Percentiles rank a stretch among this genome's conserved stretches.
These are phyloP conservation scores for Tricholoma hemisulphureum DNA, from an alignment of 768 basidiomycete species.

Conservation along the genomic window DNA sequence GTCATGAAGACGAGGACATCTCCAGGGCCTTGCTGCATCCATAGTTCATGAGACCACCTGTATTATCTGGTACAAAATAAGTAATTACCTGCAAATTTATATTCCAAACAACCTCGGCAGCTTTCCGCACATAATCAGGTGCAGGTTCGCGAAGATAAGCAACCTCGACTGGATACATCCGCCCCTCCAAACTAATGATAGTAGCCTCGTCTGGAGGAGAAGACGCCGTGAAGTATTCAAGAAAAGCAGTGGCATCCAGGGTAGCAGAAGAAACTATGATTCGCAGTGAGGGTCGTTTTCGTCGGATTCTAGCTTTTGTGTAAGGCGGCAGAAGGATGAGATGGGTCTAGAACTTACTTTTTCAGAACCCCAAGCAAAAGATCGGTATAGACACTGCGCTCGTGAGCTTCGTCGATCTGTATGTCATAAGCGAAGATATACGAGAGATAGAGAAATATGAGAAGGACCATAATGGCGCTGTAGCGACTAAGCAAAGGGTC, in stretches of 20 bases:
- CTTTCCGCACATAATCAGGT: constrained; percentile 77
- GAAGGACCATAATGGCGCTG: constrained; percentile 88
- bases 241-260: constrained; percentile 85
- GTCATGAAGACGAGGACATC: constrained; percentile 95
- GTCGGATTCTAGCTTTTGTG: constrained; percentile 64
- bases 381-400: constrained; percentile 94
- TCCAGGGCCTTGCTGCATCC: constrained; percentile 67
- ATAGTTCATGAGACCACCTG: constrained; percentile 8
- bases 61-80: background rate
- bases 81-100: constrained; percentile 69
- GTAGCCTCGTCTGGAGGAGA: constrained; percentile 66
- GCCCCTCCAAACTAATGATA: constrained; percentile 88
- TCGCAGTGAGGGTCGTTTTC: constrained; percentile 85
- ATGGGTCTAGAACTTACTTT: constrained; percentile 54
- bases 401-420: constrained; percentile 97
- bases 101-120: constrained; percentile 82
- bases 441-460: constrained; percentile 1
- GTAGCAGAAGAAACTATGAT: constrained; percentile 96
- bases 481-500: constrained; percentile 92
- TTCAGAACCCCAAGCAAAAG: constrained; percentile 87
- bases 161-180: constrained; percentile 93
- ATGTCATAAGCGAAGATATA: constrained; percentile 1
- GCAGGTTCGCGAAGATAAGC: constrained; percentile 80
- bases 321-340: constrained; percentile 15
- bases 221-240: constrained; percentile 81